Base-by-base conservation (phyloP, 257 asterid species). In the Osmanthus fragrans region DNA sequence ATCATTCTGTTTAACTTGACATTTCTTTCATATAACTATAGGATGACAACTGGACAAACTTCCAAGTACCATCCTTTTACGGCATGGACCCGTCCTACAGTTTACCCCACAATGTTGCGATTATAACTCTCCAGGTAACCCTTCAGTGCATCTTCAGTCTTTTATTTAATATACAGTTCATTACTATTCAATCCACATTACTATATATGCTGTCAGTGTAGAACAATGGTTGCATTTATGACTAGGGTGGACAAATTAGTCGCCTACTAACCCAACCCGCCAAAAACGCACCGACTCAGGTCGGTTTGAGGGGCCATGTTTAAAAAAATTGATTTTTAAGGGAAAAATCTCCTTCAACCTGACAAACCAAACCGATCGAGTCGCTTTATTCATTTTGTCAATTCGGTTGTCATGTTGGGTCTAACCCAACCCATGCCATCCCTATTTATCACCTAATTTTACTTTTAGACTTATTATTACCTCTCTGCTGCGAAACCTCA, bases 101-200 rank as follows among this genome's bases (percentile, higher is more conserved):
- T 80, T 84, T 96, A 74, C 98, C 99, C 19, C 87, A 93, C 54
- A 93, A 91, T 58, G 95, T 96, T 40, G 98, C 93, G 47, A 74
- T 96, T 47, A 51, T 96, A 82, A 96, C 99, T 67, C 97, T 96
- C 73, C 93, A 93, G 97, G 99, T 96, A 86, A 21, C 69, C 72
- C 58, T 15, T 34, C 11, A 1, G 66, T 58, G 66, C 66, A 58
- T 63, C 69, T 23, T 27, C 69, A n/a, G 65, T 56, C n/a, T 21
- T 16, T 15, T 47, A 47, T 15, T 47, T 47, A 15, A 47, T 47
- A 47, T 47, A 47, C n/a, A 47, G 1, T 58, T 21, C 66, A 58
- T 23, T 56, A n/a, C 10, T 21, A 56, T 58, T 21, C 25, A 8
- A 9, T 58, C 29, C 12, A 58, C 66, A 8, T n/a, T n/a, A 4